Base-by-base conservation (phyloP, 306 rosid species). In the Alnus glutinosa region DNA sequence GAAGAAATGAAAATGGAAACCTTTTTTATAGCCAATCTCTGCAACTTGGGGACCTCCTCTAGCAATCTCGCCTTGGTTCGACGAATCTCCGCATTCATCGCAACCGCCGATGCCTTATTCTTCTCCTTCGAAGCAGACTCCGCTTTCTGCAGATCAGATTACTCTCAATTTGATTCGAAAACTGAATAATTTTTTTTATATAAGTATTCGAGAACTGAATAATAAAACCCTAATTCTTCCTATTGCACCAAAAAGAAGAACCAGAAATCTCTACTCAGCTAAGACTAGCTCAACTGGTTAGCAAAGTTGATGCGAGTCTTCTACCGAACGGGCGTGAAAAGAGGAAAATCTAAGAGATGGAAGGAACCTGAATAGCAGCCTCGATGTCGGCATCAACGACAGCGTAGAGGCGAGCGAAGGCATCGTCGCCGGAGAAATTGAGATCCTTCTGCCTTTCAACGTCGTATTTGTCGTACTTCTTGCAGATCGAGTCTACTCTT, bases 81-180 rank as follows among this genome's bases (percentile, higher is more conserved):
- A 81, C 99, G 99, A 89, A 96, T 88, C 92, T 96, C 99, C 1
- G 98, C 98, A 90, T 93, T 96, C 90, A 96, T 55, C 16, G 98
- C 97, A 75, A 93, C 99, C 7, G 89, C 89, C 49, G 99, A 90
- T 18, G 99, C 99, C 83, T 87, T 91, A 36, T 79, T 93, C 81
- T 89, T 96, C 83, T 96, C 99, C 79, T 88, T 91, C 7, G 97
- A 87, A 83, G 96, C 99, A 9, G 79, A 77, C 80, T 90, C 99
- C 50, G 99, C 96, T 96, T 96, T 96, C 99, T 96, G 73, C 88
- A 89, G 28, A 88, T 67, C 28, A 83, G 54, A 79, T 39, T 1
- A 79, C 58, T 59, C 79, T 42, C 30, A 74, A 75, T 5, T 67
- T 30, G 28, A 72, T 51, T 28, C 47, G 30, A 54, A 72, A 32